These are phyloP conservation scores for Articulospora tetracladia DNA, from an alignment of 495 filamentous ascomycete genomes.

Conservation along the genomic window DNA sequence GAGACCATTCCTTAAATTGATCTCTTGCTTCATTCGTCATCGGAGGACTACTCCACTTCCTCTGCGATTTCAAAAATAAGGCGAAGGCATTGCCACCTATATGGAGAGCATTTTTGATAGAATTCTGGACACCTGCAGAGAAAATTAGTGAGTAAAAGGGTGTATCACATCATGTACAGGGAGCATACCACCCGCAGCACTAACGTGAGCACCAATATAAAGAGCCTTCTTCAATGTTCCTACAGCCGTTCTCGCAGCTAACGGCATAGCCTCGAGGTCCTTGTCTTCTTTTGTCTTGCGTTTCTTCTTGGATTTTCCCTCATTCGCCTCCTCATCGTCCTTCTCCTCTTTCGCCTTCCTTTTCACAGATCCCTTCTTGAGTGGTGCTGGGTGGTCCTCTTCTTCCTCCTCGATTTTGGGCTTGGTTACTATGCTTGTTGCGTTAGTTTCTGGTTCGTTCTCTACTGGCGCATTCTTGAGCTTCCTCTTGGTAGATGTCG, in stretches of 20 bases:
- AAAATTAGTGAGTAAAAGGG: conserved; percentile 6
- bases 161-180: background rate
- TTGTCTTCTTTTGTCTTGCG: conserved; percentile 28
- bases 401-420: background rate
- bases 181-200: conserved; percentile 71
- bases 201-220: conserved; percentile 90
- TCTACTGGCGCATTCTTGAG: conserved; percentile 2
- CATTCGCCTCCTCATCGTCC: conserved; percentile 15
- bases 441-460: background rate
- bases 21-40: conserved; percentile 62
- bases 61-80: conserved; percentile 90
- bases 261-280: conserved; percentile 47
- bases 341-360: conserved; percentile 19
- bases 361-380: conserved; percentile 15
- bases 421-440: background rate
- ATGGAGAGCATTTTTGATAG: conserved; percentile 71
- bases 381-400: conserved; percentile 2
- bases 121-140: conserved; percentile 75
- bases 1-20: conserved; percentile 62
- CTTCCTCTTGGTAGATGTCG: conserved; percentile 13
- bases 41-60: conserved; percentile 88
- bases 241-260: conserved; percentile 63
- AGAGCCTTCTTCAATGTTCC: conserved; percentile 59
- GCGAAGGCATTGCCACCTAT: conserved; percentile 93
- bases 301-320: conserved; percentile 21